Evolutionary conservation across 176 grass and related monocot species (phyloP).

Genomic region (Musa itinerans): DNA sequence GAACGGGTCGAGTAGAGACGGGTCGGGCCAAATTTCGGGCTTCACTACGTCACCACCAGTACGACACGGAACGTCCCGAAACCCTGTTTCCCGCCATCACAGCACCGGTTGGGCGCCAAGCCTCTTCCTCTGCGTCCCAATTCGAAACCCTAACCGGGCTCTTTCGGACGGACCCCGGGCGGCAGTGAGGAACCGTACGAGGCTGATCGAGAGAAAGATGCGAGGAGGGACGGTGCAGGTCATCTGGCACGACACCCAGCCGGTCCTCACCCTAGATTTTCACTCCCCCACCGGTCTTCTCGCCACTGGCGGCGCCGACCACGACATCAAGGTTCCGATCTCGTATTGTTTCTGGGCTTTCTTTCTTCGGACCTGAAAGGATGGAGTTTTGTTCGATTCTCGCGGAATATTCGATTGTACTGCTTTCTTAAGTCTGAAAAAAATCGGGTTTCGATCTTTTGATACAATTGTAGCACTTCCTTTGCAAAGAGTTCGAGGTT

Average conservation of each 20-base stretch:
- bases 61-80: too few species aligned
- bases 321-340: slow-evolving; percentile 74
- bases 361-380: background rate
- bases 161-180: too few species aligned
- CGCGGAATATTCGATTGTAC: background rate
- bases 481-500: too few species aligned
- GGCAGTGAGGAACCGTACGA: background rate
- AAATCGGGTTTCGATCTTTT: background rate
- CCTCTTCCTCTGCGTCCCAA: too few species aligned
- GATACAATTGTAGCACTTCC: too few species aligned
- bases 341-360: background rate
- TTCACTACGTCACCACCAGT: too few species aligned
- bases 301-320: slow-evolving; percentile 88
- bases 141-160: too few species aligned
- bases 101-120: too few species aligned
- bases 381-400: background rate
- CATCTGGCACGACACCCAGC: slow-evolving; percentile 94
- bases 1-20: too few species aligned
- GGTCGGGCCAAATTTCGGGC: too few species aligned
- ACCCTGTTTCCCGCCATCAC: too few species aligned
- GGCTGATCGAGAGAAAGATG: slow-evolving; percentile 27
- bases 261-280: slow-evolving; percentile 98
- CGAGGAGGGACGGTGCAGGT: slow-evolving; percentile 96
- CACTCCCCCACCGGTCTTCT: slow-evolving; percentile 62
- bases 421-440: too few species aligned